Percentiles rank a stretch among this genome's conserved stretches.
phyloP scores from a whole-genome alignment of 495 filamentous ascomycete genomes.

The Penicillium coprophilum region DNA sequence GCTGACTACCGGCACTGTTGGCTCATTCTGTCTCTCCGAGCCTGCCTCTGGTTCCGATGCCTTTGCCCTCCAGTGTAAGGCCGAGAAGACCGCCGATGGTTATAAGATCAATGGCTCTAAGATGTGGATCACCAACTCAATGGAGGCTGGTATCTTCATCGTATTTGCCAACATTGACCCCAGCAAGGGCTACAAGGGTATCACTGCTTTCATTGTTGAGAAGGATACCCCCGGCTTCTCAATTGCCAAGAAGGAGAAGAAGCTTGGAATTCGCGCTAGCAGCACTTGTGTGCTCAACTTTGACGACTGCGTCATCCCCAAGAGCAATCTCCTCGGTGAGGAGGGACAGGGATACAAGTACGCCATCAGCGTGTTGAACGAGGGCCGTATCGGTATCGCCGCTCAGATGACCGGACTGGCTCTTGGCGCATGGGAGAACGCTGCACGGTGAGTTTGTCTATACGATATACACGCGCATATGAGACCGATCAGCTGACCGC shows the following conservation, averaged over 20 bases:
- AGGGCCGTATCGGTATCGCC: constrained; percentile 95
- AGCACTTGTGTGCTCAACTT: constrained; percentile 97
- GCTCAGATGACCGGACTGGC: constrained; percentile 99
- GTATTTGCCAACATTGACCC: constrained; percentile 95
- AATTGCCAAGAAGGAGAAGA: constrained; percentile 99
- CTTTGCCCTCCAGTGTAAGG: constrained; percentile 90
- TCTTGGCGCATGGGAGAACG: constrained; percentile 93
- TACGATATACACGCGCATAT: not conserved
- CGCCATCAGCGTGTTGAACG: constrained; percentile 93
- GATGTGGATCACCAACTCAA: constrained; percentile 99
- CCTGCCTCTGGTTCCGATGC: constrained; percentile 92
- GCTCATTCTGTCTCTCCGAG: constrained; percentile 95
- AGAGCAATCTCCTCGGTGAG: constrained; percentile 82
- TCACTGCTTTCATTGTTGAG: constrained; percentile 94
- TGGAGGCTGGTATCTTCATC: constrained; percentile 93
- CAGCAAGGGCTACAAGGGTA: constrained; percentile 87
- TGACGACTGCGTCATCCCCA: constrained; percentile 89
- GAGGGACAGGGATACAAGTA: constrained; percentile 96
- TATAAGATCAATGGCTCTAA: constrained; percentile 89
- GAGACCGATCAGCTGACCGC: not conserved
- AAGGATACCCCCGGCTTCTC: constrained; percentile 86
- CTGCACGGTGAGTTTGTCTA: constrained; percentile 62
- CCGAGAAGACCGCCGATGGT: constrained; percentile 70
- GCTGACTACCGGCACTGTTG: constrained; percentile 86
- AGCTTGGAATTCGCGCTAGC: constrained; percentile 92